Conservation (phyloP, 2,329 filamentous ascomycete species). For the Trichoderma guizhouense region DNA sequence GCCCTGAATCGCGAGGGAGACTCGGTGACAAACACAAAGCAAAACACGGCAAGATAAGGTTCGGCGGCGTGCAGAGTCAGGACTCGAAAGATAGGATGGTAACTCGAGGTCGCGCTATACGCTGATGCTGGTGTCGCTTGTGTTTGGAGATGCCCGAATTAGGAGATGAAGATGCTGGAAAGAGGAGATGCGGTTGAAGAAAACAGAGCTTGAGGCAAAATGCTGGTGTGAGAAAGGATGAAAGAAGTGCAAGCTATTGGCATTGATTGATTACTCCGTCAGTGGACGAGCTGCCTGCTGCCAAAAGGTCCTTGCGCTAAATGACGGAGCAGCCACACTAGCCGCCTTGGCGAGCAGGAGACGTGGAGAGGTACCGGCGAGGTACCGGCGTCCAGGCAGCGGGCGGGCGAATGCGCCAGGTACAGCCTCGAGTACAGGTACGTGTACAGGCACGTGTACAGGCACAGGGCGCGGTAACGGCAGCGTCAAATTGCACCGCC, state of each 20-base stretch:
- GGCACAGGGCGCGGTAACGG: not conserved
- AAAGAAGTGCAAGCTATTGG: constrained; percentile 7
- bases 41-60: not conserved
- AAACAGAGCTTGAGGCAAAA: not conserved
- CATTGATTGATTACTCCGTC: not conserved
- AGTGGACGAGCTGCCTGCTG: not conserved
- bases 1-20: not conserved
- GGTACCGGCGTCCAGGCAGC: not conserved
- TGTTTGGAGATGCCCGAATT: not conserved
- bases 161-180: not conserved
- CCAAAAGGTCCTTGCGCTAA: constrained; percentile 16
- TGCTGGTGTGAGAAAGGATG: constrained; percentile 1
- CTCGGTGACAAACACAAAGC: constrained; percentile 9
- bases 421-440: not conserved
- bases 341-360: not conserved
- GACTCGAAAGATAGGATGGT: not conserved
- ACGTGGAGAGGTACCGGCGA: not conserved
- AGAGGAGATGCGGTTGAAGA: not conserved
- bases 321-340: constrained; percentile 10
- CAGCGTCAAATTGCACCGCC: not conserved
- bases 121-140: not conserved
- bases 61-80: not conserved
- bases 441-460: not conserved
- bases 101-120: not conserved
- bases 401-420: not conserved